phyloP scores from a whole-genome alignment of 352 stramenopile genomes.

The Phytophthora parvispora region DNA sequence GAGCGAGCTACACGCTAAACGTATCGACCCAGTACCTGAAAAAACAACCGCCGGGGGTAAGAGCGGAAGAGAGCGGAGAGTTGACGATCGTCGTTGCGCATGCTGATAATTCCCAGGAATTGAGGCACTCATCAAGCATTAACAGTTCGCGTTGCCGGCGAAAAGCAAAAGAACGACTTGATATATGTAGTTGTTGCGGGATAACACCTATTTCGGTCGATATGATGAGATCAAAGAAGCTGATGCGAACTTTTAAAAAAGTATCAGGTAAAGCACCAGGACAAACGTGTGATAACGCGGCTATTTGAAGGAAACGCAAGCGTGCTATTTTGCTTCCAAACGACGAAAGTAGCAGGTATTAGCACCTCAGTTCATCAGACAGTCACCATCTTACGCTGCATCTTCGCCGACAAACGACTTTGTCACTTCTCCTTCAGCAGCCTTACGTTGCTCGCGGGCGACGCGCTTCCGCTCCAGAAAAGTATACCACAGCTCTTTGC shows the following conservation, averaged over 20 bases:
- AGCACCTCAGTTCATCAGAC: too few species aligned
- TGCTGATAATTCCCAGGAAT: background rate
- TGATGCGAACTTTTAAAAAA: too few species aligned
- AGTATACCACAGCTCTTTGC: constrained; percentile 38
- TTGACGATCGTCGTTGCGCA: background rate
- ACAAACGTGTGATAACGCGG: too few species aligned
- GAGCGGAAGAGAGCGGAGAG: background rate
- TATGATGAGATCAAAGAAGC: too few species aligned
- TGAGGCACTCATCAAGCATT: background rate
- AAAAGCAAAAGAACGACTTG: too few species aligned
- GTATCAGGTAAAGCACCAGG: too few species aligned
- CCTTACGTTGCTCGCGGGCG: constrained; percentile 34
- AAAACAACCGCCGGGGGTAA: background rate
- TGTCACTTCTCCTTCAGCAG: constrained; percentile 11
- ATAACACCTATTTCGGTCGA: background rate
- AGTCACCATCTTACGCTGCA: constrained; percentile 1
- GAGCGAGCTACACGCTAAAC: constrained; percentile 1
- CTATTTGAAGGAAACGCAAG: too few species aligned
- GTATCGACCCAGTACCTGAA: background rate
- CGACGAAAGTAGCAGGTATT: too few species aligned
- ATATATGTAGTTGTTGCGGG: too few species aligned
- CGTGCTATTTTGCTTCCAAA: too few species aligned
- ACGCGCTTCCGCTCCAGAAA: constrained; percentile 51
- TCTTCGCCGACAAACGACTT: constrained; percentile 27
- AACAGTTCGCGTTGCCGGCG: too few species aligned